Percentiles rank a stretch among this genome's conserved stretches.
Evolutionary conservation across 1,284 basidiomycete species (phyloP).

Genomic region (Pseudozyma flocculosa): DNA sequence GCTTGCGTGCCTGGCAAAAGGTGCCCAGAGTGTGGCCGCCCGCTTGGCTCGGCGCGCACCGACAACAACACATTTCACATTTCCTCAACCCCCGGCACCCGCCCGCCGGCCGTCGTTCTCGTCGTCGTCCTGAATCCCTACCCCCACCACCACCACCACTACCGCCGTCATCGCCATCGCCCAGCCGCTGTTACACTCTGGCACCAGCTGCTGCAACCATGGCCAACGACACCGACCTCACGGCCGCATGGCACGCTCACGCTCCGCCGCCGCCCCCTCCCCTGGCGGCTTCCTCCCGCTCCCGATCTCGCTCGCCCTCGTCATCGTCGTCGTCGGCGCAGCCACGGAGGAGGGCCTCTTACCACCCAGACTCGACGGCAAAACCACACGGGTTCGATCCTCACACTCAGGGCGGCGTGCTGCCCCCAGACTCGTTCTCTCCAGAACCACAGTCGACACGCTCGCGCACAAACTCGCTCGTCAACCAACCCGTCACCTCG

Average conservation of each 20-base stretch:
- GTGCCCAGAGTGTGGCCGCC: too few relatives aligned
- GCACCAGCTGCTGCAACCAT: neutral
- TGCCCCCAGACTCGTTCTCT: conserved; percentile 40
- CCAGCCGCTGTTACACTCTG: too few relatives aligned
- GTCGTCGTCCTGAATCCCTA: too few relatives aligned
- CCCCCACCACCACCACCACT: too few relatives aligned
- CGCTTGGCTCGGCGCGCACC: too few relatives aligned
- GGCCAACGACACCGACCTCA: conserved; percentile 17
- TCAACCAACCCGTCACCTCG: conserved; percentile 10
- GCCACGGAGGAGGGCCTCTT: neutral
- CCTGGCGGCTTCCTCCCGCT: conserved; percentile 4
- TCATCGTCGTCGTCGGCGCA: conserved; percentile 14
- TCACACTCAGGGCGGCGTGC: conserved; percentile 30
- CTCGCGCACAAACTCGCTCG: conserved; percentile 13
- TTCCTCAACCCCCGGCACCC: too few relatives aligned
- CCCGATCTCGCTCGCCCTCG: conserved; percentile 32
- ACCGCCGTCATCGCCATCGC: too few relatives aligned
- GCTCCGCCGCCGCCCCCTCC: conserved; percentile 43
- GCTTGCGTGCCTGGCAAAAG: too few relatives aligned
- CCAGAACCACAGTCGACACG: conserved; percentile 29
- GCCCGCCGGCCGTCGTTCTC: too few relatives aligned
- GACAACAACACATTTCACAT: too few relatives aligned
- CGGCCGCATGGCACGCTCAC: conserved; percentile 43
- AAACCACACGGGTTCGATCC: conserved; percentile 14
- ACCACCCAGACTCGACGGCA: neutral